Conservation (phyloP, 208 protist genomes). For the Trypanosoma melophagium region DNA sequence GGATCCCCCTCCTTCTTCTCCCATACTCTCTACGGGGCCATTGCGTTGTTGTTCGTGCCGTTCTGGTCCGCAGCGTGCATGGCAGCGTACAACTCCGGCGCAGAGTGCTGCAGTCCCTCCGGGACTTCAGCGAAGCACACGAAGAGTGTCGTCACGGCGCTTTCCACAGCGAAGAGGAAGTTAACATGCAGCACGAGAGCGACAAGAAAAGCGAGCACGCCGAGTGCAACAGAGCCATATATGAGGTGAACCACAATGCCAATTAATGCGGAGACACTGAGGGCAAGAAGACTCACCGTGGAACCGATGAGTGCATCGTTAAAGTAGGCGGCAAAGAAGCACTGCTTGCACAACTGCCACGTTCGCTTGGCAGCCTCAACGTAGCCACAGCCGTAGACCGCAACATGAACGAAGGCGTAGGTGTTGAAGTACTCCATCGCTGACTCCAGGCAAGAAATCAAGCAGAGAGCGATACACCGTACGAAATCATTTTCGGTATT, state of each 20-base stretch:
- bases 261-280: conserved; percentile 55
- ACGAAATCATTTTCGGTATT: conserved; percentile 55
- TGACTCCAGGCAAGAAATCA: conserved; percentile 54
- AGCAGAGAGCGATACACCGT: conserved; percentile 36
- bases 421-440: conserved; percentile 90
- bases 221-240: conserved; percentile 28
- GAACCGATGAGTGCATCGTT: conserved; percentile 84
- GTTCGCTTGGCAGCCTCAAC: conserved; percentile 88
- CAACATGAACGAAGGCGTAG: conserved; percentile 92
- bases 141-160: conserved; percentile 83
- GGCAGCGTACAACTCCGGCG: conserved; percentile 64
- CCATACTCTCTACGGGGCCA: conserved; percentile 17
- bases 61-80: conserved; percentile 57
- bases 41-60: conserved; percentile 57
- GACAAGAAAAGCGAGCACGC: conserved; percentile 57
- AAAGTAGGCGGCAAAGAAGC: conserved; percentile 81
- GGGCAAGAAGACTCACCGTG: conserved; percentile 58
- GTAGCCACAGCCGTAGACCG: conserved; percentile 91
- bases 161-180: conserved; percentile 70
- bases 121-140: conserved; percentile 89
- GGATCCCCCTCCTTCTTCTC: not conserved
- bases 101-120: conserved; percentile 63
- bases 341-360: conserved; percentile 73
- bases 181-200: conserved; percentile 51
- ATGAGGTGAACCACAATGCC: conserved; percentile 48